Evolutionary conservation across 73 alveolate species (phyloP), one percentile per base, ranked within the genome.

Genomic region (Paramecium sonneborni): DNA sequence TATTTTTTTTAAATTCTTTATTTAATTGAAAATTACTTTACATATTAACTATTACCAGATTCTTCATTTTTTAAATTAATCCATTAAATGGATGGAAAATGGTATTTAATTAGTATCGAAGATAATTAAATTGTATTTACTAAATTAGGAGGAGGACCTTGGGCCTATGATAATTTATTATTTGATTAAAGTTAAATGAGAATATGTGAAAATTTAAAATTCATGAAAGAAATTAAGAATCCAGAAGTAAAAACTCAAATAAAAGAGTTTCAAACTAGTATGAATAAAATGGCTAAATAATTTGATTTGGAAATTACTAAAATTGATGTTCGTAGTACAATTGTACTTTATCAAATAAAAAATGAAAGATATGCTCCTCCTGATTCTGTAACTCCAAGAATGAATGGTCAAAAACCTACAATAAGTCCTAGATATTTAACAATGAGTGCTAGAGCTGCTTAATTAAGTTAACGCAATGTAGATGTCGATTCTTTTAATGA

Each of bases 101-200:
- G 90, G 90, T 79, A 79, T 46, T 12, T 79, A 39, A 79, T 79
- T 20, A 79, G 46, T 41, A 43, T 79, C 18, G 90, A 79, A 44
- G 90, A 79, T 3, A 39, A 38, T 30, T 43, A 79, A 79, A 79
- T 79, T 24, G 90, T 20, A 39, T 79, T 79, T 79, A 79, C 76
- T 21, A 79, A 79, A 23, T 12, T 79, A 41, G 55, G 74, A 12
- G 34, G 28, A 20, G 90, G 90, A 0, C 90, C 90, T 0, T 79
- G 90, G 90, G 14, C 15, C 9, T 43, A 79, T 43, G 90, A 32
- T 79, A 23, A 44, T 24, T n/a, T 30, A 20, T 12, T 79, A 0
- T 79, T 79, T 43, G 69, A 39, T 18, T 7, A 38, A 30, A 21
- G 74, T 38, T 4, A 43, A 9, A 30, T 79, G 69, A 79, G 90